A percentile compares a stretch with the other conserved stretches of the same genome.
These are phyloP conservation scores for Rhizopus sp. DNA, from an alignment of 371 early-diverging fungal species.

Conservation along the genomic window DNA sequence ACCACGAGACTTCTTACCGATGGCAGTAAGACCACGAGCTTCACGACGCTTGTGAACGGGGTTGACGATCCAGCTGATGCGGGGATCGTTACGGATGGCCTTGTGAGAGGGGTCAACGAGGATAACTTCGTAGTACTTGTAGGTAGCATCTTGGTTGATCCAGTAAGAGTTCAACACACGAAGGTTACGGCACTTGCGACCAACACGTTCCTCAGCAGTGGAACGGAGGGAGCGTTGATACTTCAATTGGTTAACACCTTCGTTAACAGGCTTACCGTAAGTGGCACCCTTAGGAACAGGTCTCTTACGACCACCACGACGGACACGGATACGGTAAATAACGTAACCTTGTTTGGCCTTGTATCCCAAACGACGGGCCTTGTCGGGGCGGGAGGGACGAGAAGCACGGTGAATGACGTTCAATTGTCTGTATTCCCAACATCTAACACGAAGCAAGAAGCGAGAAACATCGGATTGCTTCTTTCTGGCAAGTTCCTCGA, in stretches of 20 bases:
- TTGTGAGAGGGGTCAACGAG: slow-evolving; percentile 96
- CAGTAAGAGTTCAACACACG: slow-evolving; percentile 99
- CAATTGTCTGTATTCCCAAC: slow-evolving; percentile 97
- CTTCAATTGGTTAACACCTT: slow-evolving; percentile 98
- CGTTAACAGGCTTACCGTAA: slow-evolving; percentile 97
- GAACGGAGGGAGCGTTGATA: slow-evolving; percentile 91
- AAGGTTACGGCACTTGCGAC: slow-evolving; percentile 92
- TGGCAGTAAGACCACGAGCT: slow-evolving; percentile 96
- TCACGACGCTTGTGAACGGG: slow-evolving; percentile 99
- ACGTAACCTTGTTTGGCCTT: slow-evolving; percentile 99
- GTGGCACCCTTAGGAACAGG: slow-evolving; percentile 96
- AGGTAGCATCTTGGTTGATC: slow-evolving; percentile 98
- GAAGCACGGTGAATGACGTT: slow-evolving; percentile 97
- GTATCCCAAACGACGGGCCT: slow-evolving; percentile 99
- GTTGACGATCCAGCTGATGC: slow-evolving; percentile 99
- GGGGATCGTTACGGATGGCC: slow-evolving; percentile 97
- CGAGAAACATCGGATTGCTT: slow-evolving; percentile 99
- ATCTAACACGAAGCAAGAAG: slow-evolving; percentile 96
- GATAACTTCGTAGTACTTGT: slow-evolving; percentile 99
- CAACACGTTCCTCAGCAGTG: slow-evolving; percentile 97
- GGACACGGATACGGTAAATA: slow-evolving; percentile 97
- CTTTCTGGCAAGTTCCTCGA: slow-evolving; percentile 98
- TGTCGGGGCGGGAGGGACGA: slow-evolving; percentile 98
- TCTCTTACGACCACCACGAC: slow-evolving; percentile 98
- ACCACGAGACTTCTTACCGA: slow-evolving; percentile 97